Conservation (phyloP, 257 asterid species). For the Petunia secreta region DNA sequence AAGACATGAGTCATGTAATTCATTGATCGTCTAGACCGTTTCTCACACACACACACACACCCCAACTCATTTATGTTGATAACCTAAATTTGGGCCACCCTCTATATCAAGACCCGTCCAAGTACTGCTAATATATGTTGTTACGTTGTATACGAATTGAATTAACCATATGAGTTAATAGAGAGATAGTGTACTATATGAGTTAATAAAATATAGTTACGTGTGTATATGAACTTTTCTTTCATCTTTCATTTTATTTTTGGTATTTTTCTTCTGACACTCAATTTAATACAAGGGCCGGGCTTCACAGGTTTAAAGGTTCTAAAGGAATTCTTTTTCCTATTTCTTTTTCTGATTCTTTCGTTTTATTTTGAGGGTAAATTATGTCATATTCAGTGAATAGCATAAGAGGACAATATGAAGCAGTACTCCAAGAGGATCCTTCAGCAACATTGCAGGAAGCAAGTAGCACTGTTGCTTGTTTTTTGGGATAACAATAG, state of each 20-base stretch:
- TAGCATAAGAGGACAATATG: not conserved
- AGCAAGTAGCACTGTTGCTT: not conserved
- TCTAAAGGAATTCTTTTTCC: not conserved
- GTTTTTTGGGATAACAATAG: not conserved
- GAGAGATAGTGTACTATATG: too few relatives aligned
- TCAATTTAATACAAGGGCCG: too few relatives aligned
- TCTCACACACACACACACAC: not conserved
- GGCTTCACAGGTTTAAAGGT: not conserved
- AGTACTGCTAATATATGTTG: too few relatives aligned
- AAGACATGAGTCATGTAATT: constrained; percentile 3
- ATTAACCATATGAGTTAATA: too few relatives aligned
- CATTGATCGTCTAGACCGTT: not conserved
- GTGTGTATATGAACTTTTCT: too few relatives aligned
- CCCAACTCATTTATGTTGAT: not conserved
- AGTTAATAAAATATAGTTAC: not conserved
- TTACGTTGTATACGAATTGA: not conserved
- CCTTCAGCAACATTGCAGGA: not conserved
- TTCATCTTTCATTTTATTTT: too few relatives aligned
- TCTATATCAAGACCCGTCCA: not conserved
- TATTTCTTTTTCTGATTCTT: too few relatives aligned
- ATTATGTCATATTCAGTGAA: not conserved
- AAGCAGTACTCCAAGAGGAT: not conserved
- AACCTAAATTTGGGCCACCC: constrained; percentile 23
- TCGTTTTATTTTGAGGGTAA: not conserved
- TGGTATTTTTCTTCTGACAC: too few relatives aligned